Evolutionary conservation across 2,329 filamentous ascomycete genomes (phyloP).

Genomic region (Pseudogymnoascus sp.): DNA sequence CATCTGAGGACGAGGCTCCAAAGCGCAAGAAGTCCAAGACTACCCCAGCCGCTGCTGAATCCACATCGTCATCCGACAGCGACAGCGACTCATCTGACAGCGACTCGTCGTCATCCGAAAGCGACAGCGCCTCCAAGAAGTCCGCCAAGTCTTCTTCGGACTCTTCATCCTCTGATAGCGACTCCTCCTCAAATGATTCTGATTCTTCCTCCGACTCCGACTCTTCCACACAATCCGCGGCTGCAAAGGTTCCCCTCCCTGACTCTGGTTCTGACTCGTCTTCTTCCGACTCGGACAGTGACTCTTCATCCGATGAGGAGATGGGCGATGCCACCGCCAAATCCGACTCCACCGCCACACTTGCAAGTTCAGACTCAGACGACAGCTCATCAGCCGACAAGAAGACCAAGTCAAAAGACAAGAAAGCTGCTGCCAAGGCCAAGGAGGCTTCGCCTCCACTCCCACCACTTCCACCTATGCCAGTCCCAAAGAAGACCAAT

Average conservation of each 20-base stretch:
- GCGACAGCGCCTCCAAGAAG: conserved; percentile 1
- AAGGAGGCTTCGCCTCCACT: conserved; percentile 20
- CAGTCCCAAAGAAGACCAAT: conserved; percentile 40
- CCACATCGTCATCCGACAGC: conserved; percentile 31
- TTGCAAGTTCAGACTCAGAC: conserved; percentile 35
- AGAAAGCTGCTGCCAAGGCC: conserved; percentile 19
- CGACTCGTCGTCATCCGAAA: neutral
- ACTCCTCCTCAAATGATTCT: conserved; percentile 16
- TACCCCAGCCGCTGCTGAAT: conserved; percentile 26
- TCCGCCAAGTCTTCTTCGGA: neutral
- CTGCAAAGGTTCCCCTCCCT: conserved; percentile 24
- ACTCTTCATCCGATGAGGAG: conserved; percentile 29
- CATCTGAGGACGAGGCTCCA: conserved; percentile 36
- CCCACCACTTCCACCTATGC: conserved; percentile 27
- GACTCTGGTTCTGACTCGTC: conserved; percentile 36
- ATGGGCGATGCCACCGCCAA: conserved; percentile 23
- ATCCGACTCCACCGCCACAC: conserved; percentile 38
- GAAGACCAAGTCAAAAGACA: conserved; percentile 12
- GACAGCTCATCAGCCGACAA: conserved; percentile 11
- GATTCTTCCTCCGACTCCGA: conserved; percentile 22
- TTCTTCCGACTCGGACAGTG: conserved; percentile 35
- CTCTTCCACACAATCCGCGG: conserved; percentile 12
- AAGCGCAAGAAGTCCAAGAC: conserved; percentile 43
- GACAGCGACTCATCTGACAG: conserved; percentile 15
- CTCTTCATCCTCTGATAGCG: conserved; percentile 4